Evolutionary conservation across 345 rosid genomes (phyloP).

Genomic region (Hibiscus tridactylites): DNA sequence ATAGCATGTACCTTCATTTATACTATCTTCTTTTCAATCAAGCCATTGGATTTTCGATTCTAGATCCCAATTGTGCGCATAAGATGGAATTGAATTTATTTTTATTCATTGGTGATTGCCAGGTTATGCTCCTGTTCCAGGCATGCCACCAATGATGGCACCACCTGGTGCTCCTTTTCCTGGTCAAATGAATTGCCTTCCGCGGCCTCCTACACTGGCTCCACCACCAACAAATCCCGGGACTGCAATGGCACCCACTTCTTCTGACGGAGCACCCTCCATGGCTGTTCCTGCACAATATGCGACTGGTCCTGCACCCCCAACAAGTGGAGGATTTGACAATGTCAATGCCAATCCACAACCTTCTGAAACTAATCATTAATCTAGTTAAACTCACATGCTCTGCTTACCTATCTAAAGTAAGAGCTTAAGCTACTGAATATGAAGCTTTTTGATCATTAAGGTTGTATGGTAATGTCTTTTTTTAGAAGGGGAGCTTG

Average conservation of each 20-base stretch:
- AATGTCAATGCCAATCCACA: background rate
- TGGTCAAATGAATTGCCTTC: background rate
- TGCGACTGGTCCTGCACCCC: background rate
- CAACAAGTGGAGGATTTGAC: background rate
- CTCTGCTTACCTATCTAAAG: background rate
- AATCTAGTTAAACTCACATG: background rate
- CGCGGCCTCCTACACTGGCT: background rate
- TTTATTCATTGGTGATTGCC: background rate
- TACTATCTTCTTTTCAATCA: too few species aligned
- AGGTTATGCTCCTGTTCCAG: background rate
- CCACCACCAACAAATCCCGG: background rate
- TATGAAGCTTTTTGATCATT: background rate
- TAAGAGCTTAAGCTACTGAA: background rate
- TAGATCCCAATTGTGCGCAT: background rate
- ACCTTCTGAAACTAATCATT: background rate
- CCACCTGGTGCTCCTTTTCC: background rate
- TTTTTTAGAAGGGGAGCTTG: background rate
- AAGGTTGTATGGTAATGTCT: background rate
- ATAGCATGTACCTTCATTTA: background rate
- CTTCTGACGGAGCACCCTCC: background rate
- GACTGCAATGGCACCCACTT: background rate
- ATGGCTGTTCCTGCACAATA: background rate
- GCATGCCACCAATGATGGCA: background rate
- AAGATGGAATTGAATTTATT: background rate
- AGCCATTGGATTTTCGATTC: too few species aligned